A percentile compares a stretch with the other conserved stretches of the same genome.
phyloP scores from a whole-genome alignment of 257 asterid genomes.

The Anisodus acutangulus region DNA sequence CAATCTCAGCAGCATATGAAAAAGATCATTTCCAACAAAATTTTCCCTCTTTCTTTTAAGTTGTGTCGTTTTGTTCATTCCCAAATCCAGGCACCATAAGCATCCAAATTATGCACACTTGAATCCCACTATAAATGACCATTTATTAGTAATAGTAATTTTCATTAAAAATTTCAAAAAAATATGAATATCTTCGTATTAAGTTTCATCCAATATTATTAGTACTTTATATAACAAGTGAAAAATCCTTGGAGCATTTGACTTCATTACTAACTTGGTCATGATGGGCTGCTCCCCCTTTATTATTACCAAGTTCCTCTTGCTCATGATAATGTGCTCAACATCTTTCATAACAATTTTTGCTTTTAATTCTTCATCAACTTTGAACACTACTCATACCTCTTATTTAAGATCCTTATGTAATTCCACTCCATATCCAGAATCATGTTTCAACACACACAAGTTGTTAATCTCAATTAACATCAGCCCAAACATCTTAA shows the following conservation, averaged over 20 bases:
- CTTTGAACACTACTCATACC: constrained; percentile 32
- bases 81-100: neutral
- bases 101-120: neutral
- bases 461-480: constrained; percentile 64
- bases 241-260: neutral
- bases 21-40: neutral
- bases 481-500: constrained; percentile 57
- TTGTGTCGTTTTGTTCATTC: too few relatives aligned
- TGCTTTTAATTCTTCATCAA: constrained; percentile 39
- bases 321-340: neutral
- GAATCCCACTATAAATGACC: neutral
- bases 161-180: neutral
- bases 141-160: neutral
- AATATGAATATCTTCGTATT: neutral
- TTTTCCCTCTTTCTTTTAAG: neutral
- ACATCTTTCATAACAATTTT: neutral
- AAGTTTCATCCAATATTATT: neutral
- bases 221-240: neutral
- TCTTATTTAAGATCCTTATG: constrained; percentile 50
- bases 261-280: neutral
- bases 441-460: constrained; percentile 58
- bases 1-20: neutral
- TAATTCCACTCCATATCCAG: constrained; percentile 69
- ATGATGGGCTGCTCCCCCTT: neutral
- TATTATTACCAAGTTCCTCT: neutral